Evolutionary conservation across 2,329 filamentous ascomycete species (phyloP).

Genomic region (Orbilia ellipsospora): DNA sequence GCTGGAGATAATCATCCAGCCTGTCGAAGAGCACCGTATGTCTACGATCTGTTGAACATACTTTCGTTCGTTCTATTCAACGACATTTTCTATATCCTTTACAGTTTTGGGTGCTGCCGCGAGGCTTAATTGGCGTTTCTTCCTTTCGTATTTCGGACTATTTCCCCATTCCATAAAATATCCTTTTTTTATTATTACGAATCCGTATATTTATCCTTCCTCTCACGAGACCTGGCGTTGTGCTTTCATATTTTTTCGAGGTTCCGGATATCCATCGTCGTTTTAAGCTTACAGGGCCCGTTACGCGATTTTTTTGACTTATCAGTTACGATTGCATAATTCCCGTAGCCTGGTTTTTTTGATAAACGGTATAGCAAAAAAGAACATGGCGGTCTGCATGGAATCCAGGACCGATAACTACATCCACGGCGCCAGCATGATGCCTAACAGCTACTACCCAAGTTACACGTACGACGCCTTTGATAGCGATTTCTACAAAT

Average conservation of each 20-base stretch:
- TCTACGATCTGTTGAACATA: slow-evolving; percentile 35
- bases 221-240: slow-evolving; percentile 6
- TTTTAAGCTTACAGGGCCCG: not conserved
- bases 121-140: slow-evolving; percentile 51
- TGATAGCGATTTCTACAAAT: slow-evolving; percentile 54
- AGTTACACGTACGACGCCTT: slow-evolving; percentile 38
- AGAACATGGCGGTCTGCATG: slow-evolving; percentile 46
- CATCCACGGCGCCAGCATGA: slow-evolving; percentile 11
- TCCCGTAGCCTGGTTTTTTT: not conserved
- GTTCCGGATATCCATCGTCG: not conserved
- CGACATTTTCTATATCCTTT: slow-evolving; percentile 21
- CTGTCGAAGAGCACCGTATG: slow-evolving; percentile 17
- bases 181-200: not conserved
- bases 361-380: no score
- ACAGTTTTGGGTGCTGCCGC: slow-evolving; percentile 31
- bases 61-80: slow-evolving; percentile 38
- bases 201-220: slow-evolving; percentile 9
- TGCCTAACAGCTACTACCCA: slow-evolving; percentile 10
- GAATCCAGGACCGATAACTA: slow-evolving; percentile 25
- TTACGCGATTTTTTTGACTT: not conserved
- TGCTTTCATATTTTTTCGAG: slow-evolving; percentile 1
- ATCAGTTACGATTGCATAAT: slow-evolving; percentile 4
- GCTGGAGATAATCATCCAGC: slow-evolving; percentile 19
- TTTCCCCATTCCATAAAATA: not conserved
- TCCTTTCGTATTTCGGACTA: slow-evolving; percentile 12